These are phyloP conservation scores for Trametes hirsuta DNA, from an alignment of 1,284 basidiomycete genomes.

Conservation along the genomic window DNA sequence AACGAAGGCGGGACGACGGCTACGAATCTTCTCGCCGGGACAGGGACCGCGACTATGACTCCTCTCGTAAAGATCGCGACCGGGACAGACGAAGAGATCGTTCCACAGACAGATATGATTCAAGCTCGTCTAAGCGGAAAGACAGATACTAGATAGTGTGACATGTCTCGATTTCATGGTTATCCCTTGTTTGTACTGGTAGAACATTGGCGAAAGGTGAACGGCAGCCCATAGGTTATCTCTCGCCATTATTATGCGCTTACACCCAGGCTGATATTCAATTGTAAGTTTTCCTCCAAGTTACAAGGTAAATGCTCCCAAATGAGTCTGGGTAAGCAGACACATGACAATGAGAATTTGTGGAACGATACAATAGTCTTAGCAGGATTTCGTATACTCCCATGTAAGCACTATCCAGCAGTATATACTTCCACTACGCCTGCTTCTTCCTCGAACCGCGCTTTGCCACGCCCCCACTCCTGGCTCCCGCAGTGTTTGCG, in stretches of 20 bases:
- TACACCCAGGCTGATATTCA: too few species aligned
- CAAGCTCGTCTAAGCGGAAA: conserved; percentile 10
- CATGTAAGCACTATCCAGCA: too few species aligned
- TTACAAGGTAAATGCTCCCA: too few species aligned
- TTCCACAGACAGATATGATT: conserved; percentile 20
- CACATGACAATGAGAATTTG: too few species aligned
- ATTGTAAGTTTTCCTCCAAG: too few species aligned
- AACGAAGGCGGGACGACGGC: conserved; percentile 8
- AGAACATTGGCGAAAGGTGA: neutral
- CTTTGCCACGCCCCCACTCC: neutral
- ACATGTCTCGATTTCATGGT: too few species aligned
- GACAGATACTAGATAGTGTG: conserved; percentile 3
- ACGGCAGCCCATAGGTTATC: too few species aligned
- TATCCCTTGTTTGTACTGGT: neutral
- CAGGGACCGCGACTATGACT: conserved; percentile 14
- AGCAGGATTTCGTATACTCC: neutral
- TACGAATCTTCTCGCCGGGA: conserved; percentile 15
- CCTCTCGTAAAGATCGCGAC: conserved; percentile 12
- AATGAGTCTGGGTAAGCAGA: too few species aligned
- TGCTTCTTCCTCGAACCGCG: conserved; percentile 19
- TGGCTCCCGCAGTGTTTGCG: neutral
- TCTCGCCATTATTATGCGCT: too few species aligned
- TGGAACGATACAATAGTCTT: neutral
- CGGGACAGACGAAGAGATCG: conserved; percentile 18
- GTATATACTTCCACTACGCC: conserved; percentile 4